Evolutionary conservation across 768 basidiomycete species (phyloP).

Genomic region (Pleurotus salmoneostramineus): DNA sequence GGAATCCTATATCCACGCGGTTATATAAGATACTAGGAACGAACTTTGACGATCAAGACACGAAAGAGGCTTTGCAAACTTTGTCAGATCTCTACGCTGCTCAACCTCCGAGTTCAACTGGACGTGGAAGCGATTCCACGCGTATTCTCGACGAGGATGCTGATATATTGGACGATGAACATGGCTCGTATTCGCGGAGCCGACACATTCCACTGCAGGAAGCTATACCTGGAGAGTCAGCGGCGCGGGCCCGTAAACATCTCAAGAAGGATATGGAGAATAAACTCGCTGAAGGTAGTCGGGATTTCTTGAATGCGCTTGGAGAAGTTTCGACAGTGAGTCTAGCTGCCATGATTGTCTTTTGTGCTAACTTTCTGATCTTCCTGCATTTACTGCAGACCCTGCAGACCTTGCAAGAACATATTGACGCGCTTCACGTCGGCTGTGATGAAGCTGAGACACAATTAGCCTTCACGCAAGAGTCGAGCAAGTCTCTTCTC

Average conservation of each 20-base stretch:
- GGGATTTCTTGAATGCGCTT: slow-evolving; percentile 79
- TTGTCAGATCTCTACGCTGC: slow-evolving; percentile 74
- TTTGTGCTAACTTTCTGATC: slow-evolving; percentile 1
- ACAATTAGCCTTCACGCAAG: slow-evolving; percentile 70
- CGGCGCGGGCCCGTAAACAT: slow-evolving; percentile 71
- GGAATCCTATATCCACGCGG: slow-evolving; percentile 76
- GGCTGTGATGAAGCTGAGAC: slow-evolving; percentile 83
- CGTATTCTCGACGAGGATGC: slow-evolving; percentile 27
- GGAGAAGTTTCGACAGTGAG: slow-evolving; percentile 88
- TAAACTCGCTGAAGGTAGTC: slow-evolving; percentile 77
- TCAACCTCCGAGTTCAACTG: slow-evolving; percentile 16
- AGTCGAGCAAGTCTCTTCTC: slow-evolving; percentile 73
- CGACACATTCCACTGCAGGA: slow-evolving; percentile 21
- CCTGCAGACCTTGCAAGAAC: slow-evolving; percentile 72
- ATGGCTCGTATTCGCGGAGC: slow-evolving; percentile 8
- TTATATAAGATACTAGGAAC: slow-evolving; percentile 90
- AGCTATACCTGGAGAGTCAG: slow-evolving; percentile 53
- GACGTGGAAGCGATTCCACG: slow-evolving; percentile 25
- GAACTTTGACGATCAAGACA: slow-evolving; percentile 73
- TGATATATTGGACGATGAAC: slow-evolving; percentile 21
- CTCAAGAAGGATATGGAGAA: slow-evolving; percentile 83
- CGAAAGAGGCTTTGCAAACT: slow-evolving; percentile 76
- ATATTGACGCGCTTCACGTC: slow-evolving; percentile 75
- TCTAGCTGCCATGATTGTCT: slow-evolving; percentile 13
- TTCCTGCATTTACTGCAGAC: slow-evolving; percentile 46